Base-by-base conservation (phyloP, 371 early-diverging fungal genomes). In the Parasitella parasitica region DNA sequence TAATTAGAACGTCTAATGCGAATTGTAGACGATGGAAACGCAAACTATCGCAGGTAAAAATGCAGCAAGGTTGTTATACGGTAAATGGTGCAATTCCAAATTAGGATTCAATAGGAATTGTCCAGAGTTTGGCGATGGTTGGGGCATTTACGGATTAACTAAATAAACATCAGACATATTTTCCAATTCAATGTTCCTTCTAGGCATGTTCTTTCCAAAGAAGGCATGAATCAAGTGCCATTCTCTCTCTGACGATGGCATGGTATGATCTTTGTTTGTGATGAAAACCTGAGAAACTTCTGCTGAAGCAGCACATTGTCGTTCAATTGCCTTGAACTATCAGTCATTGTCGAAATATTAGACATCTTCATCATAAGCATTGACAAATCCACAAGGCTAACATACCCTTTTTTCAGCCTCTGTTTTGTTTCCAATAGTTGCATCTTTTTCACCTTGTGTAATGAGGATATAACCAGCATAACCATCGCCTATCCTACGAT, bases 11-110 rank as follows among this genome's bases (percentile, higher is more conserved):
- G 13, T 12, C 38, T 37, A 37, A 36, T 7, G 36, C 24, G n/a
- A 48, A 18, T 27, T 27, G 5, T 71, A 84, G 82, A 86, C 89
- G 11, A 88, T 88, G 89, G 89, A 88, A 65, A 88, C 87, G 1
- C 84, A 85, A 58, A 84, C 86, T 2, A 63, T 87, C 2, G 71
- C 84, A 0, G 79, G 82, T 37, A 82, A 81, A 43, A 88, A 87
- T 57, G 72, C 84, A 24, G 84, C 80, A 1, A 66, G 79, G 28
- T 38, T 87, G 7, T 27, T 88, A 5, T 66, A 84, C 28, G 69
- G 77, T 18, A 78, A 76, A 50, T 83, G 81, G 83, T 80, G 81
- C 35, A 38, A 66, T 16, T 49, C 35, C 0, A 39, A 34, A 12
- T 46, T 36, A 20, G 51, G 28, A 27, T 58, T 48, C 24, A 59